Percentiles rank a stretch among this genome's conserved stretches.
Conservation (phyloP, 495 filamentous ascomycete genomes). For the Lepidopterella palustris region DNA sequence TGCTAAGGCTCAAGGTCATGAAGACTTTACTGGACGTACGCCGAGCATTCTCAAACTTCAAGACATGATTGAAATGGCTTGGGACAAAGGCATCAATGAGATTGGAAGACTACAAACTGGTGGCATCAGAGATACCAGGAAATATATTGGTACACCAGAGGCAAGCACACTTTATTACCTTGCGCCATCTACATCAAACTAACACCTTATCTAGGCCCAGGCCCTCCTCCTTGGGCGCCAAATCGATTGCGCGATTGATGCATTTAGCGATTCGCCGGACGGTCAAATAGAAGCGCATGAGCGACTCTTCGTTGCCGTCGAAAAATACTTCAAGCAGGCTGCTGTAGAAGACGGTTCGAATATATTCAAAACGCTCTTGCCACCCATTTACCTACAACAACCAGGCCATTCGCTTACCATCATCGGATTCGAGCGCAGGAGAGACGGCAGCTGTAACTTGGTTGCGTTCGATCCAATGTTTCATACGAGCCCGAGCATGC, state of each 20-base stretch:
- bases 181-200: neutral
- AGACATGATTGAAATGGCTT: constrained; percentile 82
- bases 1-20: constrained; percentile 48
- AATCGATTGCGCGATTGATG: constrained; percentile 51
- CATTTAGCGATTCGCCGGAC: constrained; percentile 37
- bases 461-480: constrained; percentile 90
- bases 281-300: constrained; percentile 44
- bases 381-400: constrained; percentile 91
- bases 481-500: constrained; percentile 58
- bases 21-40: constrained; percentile 48
- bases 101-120: constrained; percentile 75
- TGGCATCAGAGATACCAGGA: constrained; percentile 78
- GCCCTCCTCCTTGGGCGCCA: constrained; percentile 65
- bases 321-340: constrained; percentile 62
- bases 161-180: constrained; percentile 41
- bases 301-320: constrained; percentile 58
- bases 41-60: constrained; percentile 81
- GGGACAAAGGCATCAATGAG: constrained; percentile 78
- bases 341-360: constrained; percentile 36
- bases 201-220: constrained; percentile 53
- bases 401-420: constrained; percentile 89
- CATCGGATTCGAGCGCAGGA: constrained; percentile 69
- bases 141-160: constrained; percentile 94
- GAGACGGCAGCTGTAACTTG: constrained; percentile 60
- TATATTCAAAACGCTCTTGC: constrained; percentile 59